phyloP scores from a whole-genome alignment of 1,284 basidiomycete species.

The Marasmius fiardii region DNA sequence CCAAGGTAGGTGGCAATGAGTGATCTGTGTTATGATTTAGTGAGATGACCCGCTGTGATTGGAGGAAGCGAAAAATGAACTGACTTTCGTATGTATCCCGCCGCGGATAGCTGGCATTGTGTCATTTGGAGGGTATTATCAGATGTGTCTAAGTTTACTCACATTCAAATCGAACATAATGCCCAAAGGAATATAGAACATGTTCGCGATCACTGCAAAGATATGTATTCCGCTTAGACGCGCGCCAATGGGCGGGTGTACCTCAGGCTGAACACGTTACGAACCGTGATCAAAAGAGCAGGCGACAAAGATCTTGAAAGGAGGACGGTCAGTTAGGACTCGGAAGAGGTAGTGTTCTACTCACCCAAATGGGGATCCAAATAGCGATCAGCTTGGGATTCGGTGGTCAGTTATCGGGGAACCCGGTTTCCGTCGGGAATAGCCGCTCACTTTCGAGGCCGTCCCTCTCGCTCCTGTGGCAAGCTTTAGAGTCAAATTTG shows the following conservation, averaged over 20 bases:
- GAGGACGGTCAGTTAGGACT: neutral
- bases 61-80: conserved; percentile 13
- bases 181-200: conserved; percentile 69
- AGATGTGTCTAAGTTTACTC: conserved; percentile 20
- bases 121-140: neutral
- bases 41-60: neutral
- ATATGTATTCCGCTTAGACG: conserved; percentile 1
- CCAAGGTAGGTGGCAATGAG: conserved; percentile 67
- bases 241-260: neutral
- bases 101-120: conserved; percentile 43
- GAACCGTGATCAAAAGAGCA: conserved; percentile 71
- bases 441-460: conserved; percentile 53
- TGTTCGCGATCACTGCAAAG: conserved; percentile 59
- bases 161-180: conserved; percentile 70
- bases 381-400: conserved; percentile 50
- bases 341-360: conserved; percentile 5
- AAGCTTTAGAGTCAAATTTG: conserved; percentile 49
- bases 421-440: neutral
- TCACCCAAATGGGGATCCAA: conserved; percentile 76
- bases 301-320: conserved; percentile 66
- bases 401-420: neutral
- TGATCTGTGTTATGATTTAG: conserved; percentile 36
- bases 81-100: conserved; percentile 66
- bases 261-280: conserved; percentile 11
- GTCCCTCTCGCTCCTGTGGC: conserved; percentile 68